These are phyloP conservation scores for Polysphondylium violaceum DNA, from an alignment of 78 protist species.

Conservation along the genomic window DNA sequence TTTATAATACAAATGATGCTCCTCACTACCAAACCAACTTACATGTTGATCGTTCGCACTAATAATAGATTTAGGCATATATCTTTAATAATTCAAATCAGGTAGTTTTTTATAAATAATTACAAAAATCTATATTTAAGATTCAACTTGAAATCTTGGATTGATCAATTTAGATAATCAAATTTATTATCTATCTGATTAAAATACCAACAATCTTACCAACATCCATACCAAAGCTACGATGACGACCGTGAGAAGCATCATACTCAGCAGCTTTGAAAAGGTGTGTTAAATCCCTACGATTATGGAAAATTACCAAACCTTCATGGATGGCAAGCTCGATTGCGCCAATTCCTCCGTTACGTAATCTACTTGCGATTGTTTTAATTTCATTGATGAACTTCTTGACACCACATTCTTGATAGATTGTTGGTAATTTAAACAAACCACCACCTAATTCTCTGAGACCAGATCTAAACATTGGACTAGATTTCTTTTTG, in stretches of 20 bases:
- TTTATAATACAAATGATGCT: no score
- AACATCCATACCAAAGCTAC: conserved; percentile 26
- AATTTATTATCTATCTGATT: no score
- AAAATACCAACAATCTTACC: conserved; percentile 32
- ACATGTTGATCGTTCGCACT: no score
- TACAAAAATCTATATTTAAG: no score
- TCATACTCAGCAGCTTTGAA: conserved; percentile 43
- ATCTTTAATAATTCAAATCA: no score
- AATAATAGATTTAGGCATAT: no score
- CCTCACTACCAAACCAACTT: no score
- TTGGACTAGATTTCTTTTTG: no score
- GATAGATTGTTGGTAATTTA: conserved; percentile 7
- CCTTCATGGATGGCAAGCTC: conserved; percentile 22
- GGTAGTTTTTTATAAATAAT: no score
- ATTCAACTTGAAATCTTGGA: no score
- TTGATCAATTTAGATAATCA: no score
- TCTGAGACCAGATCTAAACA: conserved; percentile 32
- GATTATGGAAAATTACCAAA: conserved; percentile 53
- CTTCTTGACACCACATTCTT: conserved; percentile 20
- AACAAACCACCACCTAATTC: conserved; percentile 37
- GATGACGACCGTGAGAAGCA: background rate
- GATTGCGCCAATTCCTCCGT: conserved; percentile 33
- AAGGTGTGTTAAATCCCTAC: conserved; percentile 21
- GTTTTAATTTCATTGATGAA: conserved; percentile 37
- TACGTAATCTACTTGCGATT: conserved; percentile 4